Base-by-base conservation (phyloP, 2,329 filamentous ascomycete genomes). In the Plectosphaerella sp. region DNA sequence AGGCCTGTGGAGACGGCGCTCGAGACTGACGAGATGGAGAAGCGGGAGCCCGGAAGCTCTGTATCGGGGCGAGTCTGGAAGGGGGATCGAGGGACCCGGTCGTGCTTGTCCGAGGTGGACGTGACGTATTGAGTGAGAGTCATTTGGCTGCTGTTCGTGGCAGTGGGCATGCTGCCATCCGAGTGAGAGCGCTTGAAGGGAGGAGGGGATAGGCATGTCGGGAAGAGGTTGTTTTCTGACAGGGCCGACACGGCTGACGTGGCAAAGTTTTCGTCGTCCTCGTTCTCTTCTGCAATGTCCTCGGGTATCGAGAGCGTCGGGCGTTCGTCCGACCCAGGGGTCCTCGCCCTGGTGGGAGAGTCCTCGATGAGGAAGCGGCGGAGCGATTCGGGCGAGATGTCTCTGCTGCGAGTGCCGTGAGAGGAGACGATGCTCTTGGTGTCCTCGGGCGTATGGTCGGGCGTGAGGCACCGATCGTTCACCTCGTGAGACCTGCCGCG, bases 181-280 rank as follows among this genome's bases (percentile, higher is more conserved):
- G 71, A 68, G 33, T 63, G 50, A 4, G 62, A 66, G 20, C 75
- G 72, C 55, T 72, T 72, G 43, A 72, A 70, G 0, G 80, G 80
- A 1, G 80, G 79, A 9, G 80, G 79, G 3, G 80, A 82, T 15
- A 83, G 65, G 41, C 70, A 66, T 2, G 77, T 79, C 18, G 69
- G 63, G 53, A 72, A 76, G 1, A 71, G 63, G 20, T 71, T 67
- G 3, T 54, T 69, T 50, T 82, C 79, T 0, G 74, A 74, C 22
- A 22, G 22, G 22, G 22, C 22, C 28, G 28, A 33, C 7, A 66
- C 60, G 4, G 76, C 73, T 1, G 77, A 76, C 4, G 72, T 75
- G n/a, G 80, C 80, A 59, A 86, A 85, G 66, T 84, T 84, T 57
- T 83, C 79, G 58, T 85, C 81, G 55, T 85, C 69, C 24, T 66